phyloP scores from a whole-genome alignment of 2,329 filamentous ascomycete genomes.

The Fusarium sp. region DNA sequence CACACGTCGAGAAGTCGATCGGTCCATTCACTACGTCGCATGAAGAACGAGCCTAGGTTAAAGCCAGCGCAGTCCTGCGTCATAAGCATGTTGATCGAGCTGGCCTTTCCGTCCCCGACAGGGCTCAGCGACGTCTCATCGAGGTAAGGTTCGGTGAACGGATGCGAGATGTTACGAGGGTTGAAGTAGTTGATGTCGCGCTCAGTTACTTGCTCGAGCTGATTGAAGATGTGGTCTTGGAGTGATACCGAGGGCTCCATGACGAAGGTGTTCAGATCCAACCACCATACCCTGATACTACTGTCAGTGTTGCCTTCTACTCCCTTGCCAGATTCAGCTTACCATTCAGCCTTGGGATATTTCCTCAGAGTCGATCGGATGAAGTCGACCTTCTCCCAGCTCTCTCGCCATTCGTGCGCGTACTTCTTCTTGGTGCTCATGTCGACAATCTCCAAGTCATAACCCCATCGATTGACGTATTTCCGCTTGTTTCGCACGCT shows the following conservation, averaged over 20 bases:
- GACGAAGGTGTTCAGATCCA: slow-evolving; percentile 96
- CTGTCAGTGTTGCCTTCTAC: slow-evolving; percentile 18
- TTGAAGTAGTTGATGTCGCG: slow-evolving; percentile 98
- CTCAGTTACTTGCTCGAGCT: slow-evolving; percentile 79
- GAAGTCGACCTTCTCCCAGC: slow-evolving; percentile 98
- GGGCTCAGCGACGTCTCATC: slow-evolving; percentile 78
- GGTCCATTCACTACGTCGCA: slow-evolving; percentile 86
- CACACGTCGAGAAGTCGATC: slow-evolving; percentile 93
- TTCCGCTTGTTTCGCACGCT: slow-evolving; percentile 94
- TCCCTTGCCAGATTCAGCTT: slow-evolving; percentile 50
- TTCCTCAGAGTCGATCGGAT: slow-evolving; percentile 89
- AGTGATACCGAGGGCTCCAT: slow-evolving; percentile 96
- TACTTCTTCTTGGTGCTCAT: slow-evolving; percentile 99
- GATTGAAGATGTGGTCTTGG: slow-evolving; percentile 88
- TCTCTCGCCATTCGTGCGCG: slow-evolving; percentile 98
- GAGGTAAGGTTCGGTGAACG: slow-evolving; percentile 77
- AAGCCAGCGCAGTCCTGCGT: slow-evolving; percentile 96
- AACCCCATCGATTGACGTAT: slow-evolving; percentile 89
- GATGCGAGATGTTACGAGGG: slow-evolving; percentile 91
- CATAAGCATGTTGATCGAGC: slow-evolving; percentile 87
- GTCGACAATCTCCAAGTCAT: slow-evolving; percentile 94
- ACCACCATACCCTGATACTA: slow-evolving; percentile 97
- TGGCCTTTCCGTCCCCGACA: slow-evolving; percentile 78
- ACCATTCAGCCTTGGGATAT: slow-evolving; percentile 97
- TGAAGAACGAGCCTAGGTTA: slow-evolving; percentile 95